phyloP scores from a whole-genome alignment of 129 eudicot species.

The Chrysanthemum lavandulifolium region DNA sequence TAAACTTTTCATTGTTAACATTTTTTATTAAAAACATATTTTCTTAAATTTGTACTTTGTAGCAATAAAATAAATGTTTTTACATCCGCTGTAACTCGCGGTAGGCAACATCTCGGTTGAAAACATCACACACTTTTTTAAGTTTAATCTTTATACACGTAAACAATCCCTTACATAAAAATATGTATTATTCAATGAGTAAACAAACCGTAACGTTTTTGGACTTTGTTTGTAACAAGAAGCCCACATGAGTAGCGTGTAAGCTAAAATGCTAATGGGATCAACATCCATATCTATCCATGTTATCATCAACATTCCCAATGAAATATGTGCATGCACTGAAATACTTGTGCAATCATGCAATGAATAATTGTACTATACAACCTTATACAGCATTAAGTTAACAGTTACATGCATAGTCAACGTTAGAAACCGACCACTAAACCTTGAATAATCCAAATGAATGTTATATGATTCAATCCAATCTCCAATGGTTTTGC shows the following conservation, averaged over 20 bases:
- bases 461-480: too few species aligned
- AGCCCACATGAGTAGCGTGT: conserved; percentile 35
- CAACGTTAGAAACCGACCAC: conserved; percentile 5
- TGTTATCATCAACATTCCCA: conserved; percentile 27
- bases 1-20: too few species aligned
- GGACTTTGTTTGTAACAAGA: conserved; percentile 19
- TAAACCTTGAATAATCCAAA: background rate
- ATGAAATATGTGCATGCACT: conserved; percentile 12
- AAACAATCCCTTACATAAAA: too few species aligned
- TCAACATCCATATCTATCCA: conserved; percentile 12
- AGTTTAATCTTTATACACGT: too few species aligned
- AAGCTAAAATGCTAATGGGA: conserved; percentile 31
- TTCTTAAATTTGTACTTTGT: too few species aligned
- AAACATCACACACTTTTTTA: too few species aligned
- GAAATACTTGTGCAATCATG: conserved; percentile 10
- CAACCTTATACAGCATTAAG: background rate
- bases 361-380: background rate
- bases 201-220: conserved; percentile 31
- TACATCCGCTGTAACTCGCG: too few species aligned
- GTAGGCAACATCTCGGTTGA: too few species aligned
- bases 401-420: background rate
- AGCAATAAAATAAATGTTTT: too few species aligned
- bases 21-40: too few species aligned
- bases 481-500: too few species aligned
- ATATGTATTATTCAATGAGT: background rate